Evolutionary conservation across 371 early-diverging fungal genomes (phyloP).

Genomic region (Lichtheimia corymbifera): DNA sequence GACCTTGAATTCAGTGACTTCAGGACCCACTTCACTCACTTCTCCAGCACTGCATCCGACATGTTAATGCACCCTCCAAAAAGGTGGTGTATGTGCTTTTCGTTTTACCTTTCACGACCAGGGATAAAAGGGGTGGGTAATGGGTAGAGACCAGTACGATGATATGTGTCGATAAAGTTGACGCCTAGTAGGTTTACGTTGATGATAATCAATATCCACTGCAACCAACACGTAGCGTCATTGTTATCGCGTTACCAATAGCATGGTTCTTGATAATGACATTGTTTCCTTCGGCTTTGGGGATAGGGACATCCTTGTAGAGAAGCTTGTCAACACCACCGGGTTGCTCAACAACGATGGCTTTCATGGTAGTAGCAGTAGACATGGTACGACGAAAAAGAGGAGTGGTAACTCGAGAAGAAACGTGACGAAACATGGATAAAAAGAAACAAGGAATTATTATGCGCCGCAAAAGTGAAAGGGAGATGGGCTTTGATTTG

Average conservation of each 20-base stretch:
- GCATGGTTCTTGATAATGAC: constrained; percentile 80
- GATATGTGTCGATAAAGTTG: constrained; percentile 95
- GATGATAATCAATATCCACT: not conserved
- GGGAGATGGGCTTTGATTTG: too few species aligned
- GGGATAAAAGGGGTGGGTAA: constrained; percentile 68
- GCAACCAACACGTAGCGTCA: not conserved
- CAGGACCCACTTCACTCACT: constrained; percentile 74
- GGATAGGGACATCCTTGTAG: constrained; percentile 51
- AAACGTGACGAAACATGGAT: constrained; percentile 3
- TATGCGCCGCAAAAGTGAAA: too few species aligned
- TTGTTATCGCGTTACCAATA: constrained; percentile 42
- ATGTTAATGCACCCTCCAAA: not conserved
- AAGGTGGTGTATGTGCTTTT: not conserved
- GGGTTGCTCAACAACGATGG: constrained; percentile 65
- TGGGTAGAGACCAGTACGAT: constrained; percentile 84
- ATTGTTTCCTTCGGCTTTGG: constrained; percentile 49
- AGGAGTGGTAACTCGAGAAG: not conserved
- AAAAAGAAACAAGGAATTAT: not conserved
- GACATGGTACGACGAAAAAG: constrained; percentile 31
- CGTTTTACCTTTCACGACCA: constrained; percentile 78
- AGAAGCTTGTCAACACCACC: constrained; percentile 79
- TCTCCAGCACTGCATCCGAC: constrained; percentile 64
- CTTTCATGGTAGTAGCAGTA: constrained; percentile 56
- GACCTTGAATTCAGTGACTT: constrained; percentile 66
- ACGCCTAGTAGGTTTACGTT: constrained; percentile 47